Percentiles rank a stretch among this genome's conserved stretches.
phyloP scores from a whole-genome alignment of 116 monocot genomes.

The Trichopus zeylanicus region DNA sequence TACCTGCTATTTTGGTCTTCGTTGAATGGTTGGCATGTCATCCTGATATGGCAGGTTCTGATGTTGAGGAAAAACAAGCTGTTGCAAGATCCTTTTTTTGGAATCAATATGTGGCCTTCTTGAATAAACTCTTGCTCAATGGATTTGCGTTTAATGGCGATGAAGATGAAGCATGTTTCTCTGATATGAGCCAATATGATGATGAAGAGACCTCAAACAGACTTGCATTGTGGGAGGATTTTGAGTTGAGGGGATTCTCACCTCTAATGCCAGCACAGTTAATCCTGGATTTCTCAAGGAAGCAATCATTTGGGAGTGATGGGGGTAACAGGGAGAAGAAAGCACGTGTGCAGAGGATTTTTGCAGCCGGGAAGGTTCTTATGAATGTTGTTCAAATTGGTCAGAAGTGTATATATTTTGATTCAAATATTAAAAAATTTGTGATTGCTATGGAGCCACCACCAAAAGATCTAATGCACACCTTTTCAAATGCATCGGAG shows the following conservation, averaged over 20 bases:
- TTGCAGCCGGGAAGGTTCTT: constrained; percentile 70
- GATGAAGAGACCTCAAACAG: constrained; percentile 76
- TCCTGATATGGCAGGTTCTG: constrained; percentile 52
- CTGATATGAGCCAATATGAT: constrained; percentile 60
- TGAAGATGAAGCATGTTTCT: constrained; percentile 76
- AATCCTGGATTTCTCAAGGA: constrained; percentile 88
- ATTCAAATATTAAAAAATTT: constrained; percentile 54
- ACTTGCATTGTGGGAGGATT: constrained; percentile 90
- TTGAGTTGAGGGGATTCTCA: constrained; percentile 88
- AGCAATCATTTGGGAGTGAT: constrained; percentile 42
- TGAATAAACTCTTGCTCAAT: constrained; percentile 65
- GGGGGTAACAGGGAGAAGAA: constrained; percentile 58
- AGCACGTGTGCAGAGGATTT: constrained; percentile 70
- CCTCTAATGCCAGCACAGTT: constrained; percentile 80
- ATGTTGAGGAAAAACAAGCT: constrained; percentile 66
- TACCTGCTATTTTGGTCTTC: constrained; percentile 77
- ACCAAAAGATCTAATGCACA: constrained; percentile 15
- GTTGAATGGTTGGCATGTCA: constrained; percentile 91
- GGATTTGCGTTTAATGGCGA: constrained; percentile 40
- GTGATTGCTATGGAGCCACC: constrained; percentile 36
- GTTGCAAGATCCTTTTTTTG: constrained; percentile 73
- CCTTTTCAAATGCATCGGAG: constrained; percentile 5
- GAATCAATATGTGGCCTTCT: constrained; percentile 60
- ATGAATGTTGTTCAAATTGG: constrained; percentile 47
- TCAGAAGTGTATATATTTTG: constrained; percentile 57